These are phyloP conservation scores for Cutaneotrichosporon sp. DNA, from an alignment of 1,284 basidiomycete species.

Conservation along the genomic window DNA sequence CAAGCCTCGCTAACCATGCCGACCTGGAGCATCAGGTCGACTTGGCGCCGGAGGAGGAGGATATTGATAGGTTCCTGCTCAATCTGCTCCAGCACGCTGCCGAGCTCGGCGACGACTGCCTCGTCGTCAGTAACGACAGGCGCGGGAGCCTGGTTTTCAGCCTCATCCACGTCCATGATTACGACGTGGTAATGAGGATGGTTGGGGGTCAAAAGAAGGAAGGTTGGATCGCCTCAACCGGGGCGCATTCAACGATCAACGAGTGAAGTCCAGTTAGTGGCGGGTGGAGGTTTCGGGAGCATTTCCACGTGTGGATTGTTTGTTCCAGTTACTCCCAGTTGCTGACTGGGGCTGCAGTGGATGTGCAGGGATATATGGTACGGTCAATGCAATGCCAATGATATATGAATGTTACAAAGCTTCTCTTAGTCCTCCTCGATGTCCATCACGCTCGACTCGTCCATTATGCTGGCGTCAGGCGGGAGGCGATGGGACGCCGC, in stretches of 20 bases:
- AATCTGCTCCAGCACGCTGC: constrained; percentile 29
- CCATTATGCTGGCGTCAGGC: constrained; percentile 17
- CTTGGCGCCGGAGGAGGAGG: constrained; percentile 34
- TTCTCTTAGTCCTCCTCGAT: constrained; percentile 40
- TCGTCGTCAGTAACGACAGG: constrained; percentile 8
- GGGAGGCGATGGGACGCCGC: neutral
- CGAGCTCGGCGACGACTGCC: constrained; percentile 29
- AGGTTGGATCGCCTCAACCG: neutral
- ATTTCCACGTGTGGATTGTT: neutral
- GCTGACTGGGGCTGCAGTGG: too few relatives aligned
- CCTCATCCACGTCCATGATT: constrained; percentile 9
- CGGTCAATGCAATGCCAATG: constrained; percentile 1
- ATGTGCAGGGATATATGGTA: neutral
- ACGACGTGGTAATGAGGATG: neutral
- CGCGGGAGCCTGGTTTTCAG: neutral
- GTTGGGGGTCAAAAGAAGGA: neutral
- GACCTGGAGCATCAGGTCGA: constrained; percentile 34
- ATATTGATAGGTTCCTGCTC: constrained; percentile 37
- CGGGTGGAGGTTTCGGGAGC: neutral
- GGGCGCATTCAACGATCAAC: neutral
- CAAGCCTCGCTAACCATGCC: constrained; percentile 30
- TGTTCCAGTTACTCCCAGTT: neutral
- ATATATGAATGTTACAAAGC: neutral
- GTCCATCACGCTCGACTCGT: constrained; percentile 43
- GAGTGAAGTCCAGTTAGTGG: neutral